Evolutionary conservation across 192 early-diverging fungal species (phyloP).

Genomic region (Pecoramyces ruminantium): DNA sequence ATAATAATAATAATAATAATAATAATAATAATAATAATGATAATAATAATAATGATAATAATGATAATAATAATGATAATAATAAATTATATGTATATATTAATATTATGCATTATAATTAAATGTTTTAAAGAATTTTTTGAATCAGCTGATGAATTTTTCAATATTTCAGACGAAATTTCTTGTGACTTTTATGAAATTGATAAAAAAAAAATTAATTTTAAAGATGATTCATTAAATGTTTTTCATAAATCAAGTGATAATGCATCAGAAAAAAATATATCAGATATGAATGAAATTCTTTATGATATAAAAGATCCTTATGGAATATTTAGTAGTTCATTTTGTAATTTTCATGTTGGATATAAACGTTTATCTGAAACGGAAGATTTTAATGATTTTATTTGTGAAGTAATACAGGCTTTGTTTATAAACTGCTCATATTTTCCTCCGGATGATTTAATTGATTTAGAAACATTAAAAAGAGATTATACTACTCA

Average conservation of each 20-base stretch:
- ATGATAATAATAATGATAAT: too few species aligned
- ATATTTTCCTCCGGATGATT: background rate
- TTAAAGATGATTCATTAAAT: background rate
- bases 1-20: too few species aligned
- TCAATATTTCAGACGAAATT: background rate
- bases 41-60: too few species aligned
- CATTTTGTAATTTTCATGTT: background rate
- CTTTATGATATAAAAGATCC: background rate
- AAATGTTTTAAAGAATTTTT: background rate
- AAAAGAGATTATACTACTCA: background rate
- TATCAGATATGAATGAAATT: too few species aligned
- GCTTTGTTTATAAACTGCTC: background rate
- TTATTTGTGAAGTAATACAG: background rate
- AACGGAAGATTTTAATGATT: background rate
- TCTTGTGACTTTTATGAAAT: background rate
- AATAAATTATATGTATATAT: too few species aligned
- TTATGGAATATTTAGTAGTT: background rate
- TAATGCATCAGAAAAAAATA: too few species aligned
- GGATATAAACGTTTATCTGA: background rate
- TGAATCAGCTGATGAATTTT: background rate
- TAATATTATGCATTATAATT: too few species aligned
- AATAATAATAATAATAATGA: too few species aligned
- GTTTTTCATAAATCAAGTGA: too few species aligned
- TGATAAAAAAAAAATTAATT: background rate
- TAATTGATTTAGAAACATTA: background rate